A percentile compares a stretch with the other conserved stretches of the same genome.
Conservation (phyloP, 345 rosid species). For the Rhodomyrtus tomentosa region DNA sequence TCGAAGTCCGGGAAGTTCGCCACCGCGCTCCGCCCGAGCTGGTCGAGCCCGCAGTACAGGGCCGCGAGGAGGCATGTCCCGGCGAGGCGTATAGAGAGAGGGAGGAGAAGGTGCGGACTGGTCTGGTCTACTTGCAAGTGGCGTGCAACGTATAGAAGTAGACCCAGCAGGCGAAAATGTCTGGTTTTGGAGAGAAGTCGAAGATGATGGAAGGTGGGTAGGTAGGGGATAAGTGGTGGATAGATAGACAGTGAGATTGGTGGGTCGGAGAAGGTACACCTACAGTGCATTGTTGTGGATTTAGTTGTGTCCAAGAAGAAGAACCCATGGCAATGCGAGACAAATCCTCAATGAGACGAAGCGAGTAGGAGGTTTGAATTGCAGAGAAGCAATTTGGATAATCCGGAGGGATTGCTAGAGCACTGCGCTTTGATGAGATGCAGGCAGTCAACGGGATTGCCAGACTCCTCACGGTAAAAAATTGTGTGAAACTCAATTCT, state of each 20-base stretch:
- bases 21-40: slow-evolving; percentile 26
- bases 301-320: not conserved
- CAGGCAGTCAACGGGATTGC: not conserved
- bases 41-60: slow-evolving; percentile 35
- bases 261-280: not conserved
- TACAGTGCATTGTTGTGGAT: not conserved
- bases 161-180: not conserved
- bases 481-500: not conserved
- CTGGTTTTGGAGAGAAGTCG: not conserved
- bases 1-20: slow-evolving; percentile 30
- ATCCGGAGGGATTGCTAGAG: not conserved
- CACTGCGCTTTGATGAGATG: not conserved
- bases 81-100: slow-evolving; percentile 1
- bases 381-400: not conserved
- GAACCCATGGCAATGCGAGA: not conserved
- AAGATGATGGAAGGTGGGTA: not conserved
- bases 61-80: slow-evolving; percentile 19
- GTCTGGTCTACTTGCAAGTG: not conserved
- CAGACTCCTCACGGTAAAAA: not conserved
- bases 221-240: not conserved
- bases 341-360: not conserved
- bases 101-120: not conserved
- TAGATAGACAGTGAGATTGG: not conserved
- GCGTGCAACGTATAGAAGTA: too few species aligned
- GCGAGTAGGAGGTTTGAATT: not conserved